A percentile compares a stretch with the other conserved stretches of the same genome.
Evolutionary conservation across 306 rosid species (phyloP).

Genomic region (Hippophae rhamnoides): DNA sequence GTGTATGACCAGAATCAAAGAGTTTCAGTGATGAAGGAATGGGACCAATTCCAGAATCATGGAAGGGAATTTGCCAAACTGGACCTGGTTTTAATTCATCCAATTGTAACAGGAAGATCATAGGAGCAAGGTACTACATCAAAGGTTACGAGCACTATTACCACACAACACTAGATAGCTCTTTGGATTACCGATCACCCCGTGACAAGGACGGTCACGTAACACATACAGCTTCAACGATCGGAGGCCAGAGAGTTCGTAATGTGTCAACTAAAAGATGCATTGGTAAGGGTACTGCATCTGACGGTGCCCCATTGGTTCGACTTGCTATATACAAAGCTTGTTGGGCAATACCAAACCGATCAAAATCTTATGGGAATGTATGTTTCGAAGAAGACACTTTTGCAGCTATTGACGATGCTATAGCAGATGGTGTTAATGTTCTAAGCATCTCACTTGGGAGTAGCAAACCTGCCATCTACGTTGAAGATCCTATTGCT

Average conservation of each 20-base stretch:
- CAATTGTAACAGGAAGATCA: conserved; percentile 61
- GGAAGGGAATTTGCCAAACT: conserved; percentile 60
- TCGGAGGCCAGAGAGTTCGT: conserved; percentile 39
- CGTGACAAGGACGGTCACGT: conserved; percentile 84
- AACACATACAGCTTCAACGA: conserved; percentile 63
- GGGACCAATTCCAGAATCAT: conserved; percentile 50
- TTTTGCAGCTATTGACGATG: conserved; percentile 73
- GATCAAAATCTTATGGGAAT: conserved; percentile 34
- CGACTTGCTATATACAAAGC: conserved; percentile 73
- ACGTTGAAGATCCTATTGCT: conserved; percentile 39
- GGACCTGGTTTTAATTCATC: conserved; percentile 48
- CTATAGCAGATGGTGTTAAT: conserved; percentile 63
- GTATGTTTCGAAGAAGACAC: conserved; percentile 47
- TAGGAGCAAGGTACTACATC: conserved; percentile 67
- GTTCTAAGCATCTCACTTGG: conserved; percentile 61
- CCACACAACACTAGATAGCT: conserved; percentile 21
- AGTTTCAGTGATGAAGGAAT: conserved; percentile 66
- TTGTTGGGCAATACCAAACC: conserved; percentile 38
- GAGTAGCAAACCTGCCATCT: conserved; percentile 18
- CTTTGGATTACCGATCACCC: conserved; percentile 47
- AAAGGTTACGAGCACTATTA: conserved; percentile 41
- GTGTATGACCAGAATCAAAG: conserved; percentile 64
- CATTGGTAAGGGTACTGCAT: conserved; percentile 38
- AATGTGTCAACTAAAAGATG: conserved; percentile 31
- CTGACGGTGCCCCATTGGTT: conserved; percentile 61